Percentiles rank a stretch among this genome's conserved stretches.
phyloP scores from a whole-genome alignment of 2,329 filamentous ascomycete genomes.

The Nemania bipapillata region DNA sequence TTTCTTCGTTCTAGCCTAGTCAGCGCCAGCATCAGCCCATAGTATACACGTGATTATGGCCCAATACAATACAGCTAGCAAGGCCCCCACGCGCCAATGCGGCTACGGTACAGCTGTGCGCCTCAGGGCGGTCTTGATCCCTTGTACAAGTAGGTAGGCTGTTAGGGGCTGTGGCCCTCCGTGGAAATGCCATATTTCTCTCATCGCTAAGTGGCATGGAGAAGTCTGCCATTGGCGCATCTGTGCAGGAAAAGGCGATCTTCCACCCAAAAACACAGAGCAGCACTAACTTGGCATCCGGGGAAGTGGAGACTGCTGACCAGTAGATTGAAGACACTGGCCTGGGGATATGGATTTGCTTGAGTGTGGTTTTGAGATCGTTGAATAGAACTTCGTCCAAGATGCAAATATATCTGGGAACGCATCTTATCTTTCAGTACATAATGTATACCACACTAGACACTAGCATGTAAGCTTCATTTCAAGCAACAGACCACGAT shows the following conservation, averaged over 20 bases:
- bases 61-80: not conserved
- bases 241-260: not conserved
- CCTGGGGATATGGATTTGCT: not conserved
- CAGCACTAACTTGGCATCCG: slow-evolving; percentile 19
- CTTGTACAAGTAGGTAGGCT: slow-evolving; percentile 3
- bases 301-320: slow-evolving; percentile 28
- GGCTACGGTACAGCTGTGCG: slow-evolving; percentile 11
- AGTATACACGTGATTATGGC: slow-evolving; percentile 20
- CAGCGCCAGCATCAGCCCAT: slow-evolving; percentile 14
- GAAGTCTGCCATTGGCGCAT: slow-evolving; percentile 6
- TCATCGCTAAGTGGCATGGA: slow-evolving; percentile 4
- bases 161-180: not conserved
- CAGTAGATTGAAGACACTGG: not conserved
- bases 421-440: not conserved
- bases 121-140: not conserved
- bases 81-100: slow-evolving; percentile 17
- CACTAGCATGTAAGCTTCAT: not conserved
- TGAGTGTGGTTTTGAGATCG: not conserved
- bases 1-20: not conserved
- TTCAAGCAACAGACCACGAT: slow-evolving; percentile 3
- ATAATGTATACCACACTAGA: not conserved
- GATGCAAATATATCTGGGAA: not conserved
- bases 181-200: not conserved
- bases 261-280: too few species aligned
- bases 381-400: not conserved